phyloP scores from a whole-genome alignment of 2,329 filamentous ascomycete genomes.

The Trichoderma semiorbis region DNA sequence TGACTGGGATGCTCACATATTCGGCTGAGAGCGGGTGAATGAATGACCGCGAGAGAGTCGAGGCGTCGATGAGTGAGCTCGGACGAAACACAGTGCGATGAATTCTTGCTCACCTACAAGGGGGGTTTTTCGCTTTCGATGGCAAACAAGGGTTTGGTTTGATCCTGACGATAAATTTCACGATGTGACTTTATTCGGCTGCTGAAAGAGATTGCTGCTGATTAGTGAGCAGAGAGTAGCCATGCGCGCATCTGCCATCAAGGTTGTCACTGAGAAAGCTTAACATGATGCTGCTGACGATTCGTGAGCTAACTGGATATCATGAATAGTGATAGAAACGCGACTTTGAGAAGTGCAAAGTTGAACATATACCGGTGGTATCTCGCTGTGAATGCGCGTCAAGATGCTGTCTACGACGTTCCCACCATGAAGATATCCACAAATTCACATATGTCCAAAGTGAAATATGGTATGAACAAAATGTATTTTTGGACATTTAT shows the following conservation, averaged over 20 bases:
- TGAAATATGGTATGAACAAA: neutral
- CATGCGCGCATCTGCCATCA: neutral
- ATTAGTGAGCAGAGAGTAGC: neutral
- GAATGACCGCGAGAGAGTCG: neutral
- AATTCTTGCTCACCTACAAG: neutral
- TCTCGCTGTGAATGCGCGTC: neutral
- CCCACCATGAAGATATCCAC: neutral
- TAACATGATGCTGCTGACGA: neutral
- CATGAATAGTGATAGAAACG: neutral
- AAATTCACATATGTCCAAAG: neutral
- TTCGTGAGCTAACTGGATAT: neutral
- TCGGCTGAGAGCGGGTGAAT: neutral
- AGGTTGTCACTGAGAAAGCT: neutral
- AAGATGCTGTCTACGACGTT: neutral
- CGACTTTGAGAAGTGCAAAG: neutral
- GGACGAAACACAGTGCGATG: neutral
- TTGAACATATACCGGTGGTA: too few species aligned
- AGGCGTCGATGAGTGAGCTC: neutral
- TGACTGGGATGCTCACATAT: neutral
- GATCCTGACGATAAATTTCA: neutral
- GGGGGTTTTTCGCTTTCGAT: too few species aligned
- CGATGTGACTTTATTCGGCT: neutral
- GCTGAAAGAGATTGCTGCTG: neutral
- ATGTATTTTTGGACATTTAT: neutral
- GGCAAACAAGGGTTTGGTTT: neutral